These are phyloP conservation scores for Ensete glaucum DNA, from an alignment of 176 grass and related monocot genomes.

Conservation along the genomic window DNA sequence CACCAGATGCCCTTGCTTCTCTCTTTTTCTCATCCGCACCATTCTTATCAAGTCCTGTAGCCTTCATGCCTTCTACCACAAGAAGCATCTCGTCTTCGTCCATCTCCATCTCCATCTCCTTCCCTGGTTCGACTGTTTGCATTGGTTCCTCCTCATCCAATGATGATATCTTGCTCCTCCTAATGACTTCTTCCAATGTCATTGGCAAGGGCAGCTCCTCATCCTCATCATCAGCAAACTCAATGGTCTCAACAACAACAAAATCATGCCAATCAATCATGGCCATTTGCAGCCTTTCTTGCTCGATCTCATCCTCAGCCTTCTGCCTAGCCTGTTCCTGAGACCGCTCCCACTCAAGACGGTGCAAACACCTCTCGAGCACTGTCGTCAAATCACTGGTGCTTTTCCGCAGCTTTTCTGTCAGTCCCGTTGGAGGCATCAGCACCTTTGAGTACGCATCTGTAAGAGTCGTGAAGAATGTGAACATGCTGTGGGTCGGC, in stretches of 20 bases:
- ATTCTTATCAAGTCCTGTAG: constrained; percentile 49
- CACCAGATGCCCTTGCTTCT: constrained; percentile 29
- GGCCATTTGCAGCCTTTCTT: constrained; percentile 75
- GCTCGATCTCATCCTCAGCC: constrained; percentile 90
- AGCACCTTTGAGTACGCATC: constrained; percentile 82
- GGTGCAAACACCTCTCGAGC: constrained; percentile 73
- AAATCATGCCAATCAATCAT: constrained; percentile 99
- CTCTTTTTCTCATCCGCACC: constrained; percentile 12
- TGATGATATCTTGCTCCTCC: constrained; percentile 64
- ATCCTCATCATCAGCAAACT: constrained; percentile 74
- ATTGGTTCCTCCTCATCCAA: constrained; percentile 41
- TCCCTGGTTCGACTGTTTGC: constrained; percentile 53
- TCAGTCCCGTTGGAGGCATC: constrained; percentile 30
- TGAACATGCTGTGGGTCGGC: constrained; percentile 91
- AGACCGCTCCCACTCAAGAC: constrained; percentile 82
- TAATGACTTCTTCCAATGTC: constrained; percentile 70
- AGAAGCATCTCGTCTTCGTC: constrained; percentile 89
- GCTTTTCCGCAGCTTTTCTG: constrained; percentile 41
- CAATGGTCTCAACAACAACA: constrained; percentile 83
- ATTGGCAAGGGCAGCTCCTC: constrained; percentile 71
- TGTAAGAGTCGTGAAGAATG: constrained; percentile 69
- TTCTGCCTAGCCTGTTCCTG: constrained; percentile 85
- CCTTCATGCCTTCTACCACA: constrained; percentile 88
- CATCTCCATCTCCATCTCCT: constrained; percentile 83
- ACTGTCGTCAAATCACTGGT: constrained; percentile 45